Conservation (phyloP, 2,329 filamentous ascomycete genomes). For the Aspergillus brunneoviolaceus region DNA sequence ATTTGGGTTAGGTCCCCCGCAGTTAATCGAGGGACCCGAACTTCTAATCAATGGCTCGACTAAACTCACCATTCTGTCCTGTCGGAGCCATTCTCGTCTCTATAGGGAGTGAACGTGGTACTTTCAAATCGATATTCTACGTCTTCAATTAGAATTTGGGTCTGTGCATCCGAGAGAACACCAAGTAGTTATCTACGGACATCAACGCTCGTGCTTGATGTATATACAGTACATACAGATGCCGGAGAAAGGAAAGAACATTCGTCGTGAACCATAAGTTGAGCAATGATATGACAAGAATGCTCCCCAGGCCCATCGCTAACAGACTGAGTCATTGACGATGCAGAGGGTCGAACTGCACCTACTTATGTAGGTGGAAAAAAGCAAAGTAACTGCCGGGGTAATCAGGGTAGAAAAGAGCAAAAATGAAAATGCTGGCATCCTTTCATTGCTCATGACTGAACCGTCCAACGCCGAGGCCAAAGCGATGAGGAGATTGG, state of each 20-base stretch:
- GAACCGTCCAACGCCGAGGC: constrained; percentile 16
- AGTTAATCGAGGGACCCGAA: background rate
- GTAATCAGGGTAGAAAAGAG: constrained; percentile 4
- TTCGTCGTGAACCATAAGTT: background rate
- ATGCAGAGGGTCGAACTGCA: background rate
- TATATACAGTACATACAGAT: constrained; percentile 13
- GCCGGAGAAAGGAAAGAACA: background rate
- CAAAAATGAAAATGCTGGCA: constrained; percentile 15
- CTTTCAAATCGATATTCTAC: too few species aligned
- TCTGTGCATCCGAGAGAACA: background rate
- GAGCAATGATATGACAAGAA: background rate
- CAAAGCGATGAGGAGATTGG: background rate
- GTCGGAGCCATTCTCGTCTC: too few species aligned
- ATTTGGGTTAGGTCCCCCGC: background rate
- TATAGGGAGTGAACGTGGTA: too few species aligned
- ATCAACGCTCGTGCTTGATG: constrained; percentile 1
- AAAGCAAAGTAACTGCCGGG: background rate
- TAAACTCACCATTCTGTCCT: too few species aligned
- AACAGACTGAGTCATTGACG: background rate
- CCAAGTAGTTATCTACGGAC: background rate
- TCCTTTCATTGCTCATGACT: constrained; percentile 19
- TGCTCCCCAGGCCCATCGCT: background rate
- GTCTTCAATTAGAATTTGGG: background rate
- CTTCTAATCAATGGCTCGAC: too few species aligned
- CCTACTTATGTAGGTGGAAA: background rate